Evolutionary conservation across 2,329 filamentous ascomycete genomes (phyloP).

Genomic region (Ophiocordyceps polyrhachis-furcata): DNA sequence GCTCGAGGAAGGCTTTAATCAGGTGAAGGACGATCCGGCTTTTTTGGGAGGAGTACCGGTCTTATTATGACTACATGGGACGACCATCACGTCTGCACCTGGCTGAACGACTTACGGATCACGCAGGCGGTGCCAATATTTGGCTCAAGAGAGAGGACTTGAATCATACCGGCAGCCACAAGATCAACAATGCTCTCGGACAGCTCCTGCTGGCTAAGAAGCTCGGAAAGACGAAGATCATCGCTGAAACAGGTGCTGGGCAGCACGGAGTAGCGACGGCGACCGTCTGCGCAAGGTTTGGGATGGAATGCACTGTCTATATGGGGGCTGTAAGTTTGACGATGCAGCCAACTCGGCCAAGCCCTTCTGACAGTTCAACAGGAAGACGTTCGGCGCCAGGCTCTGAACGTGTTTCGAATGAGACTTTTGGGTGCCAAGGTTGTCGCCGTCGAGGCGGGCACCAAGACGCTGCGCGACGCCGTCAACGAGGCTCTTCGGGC

Average conservation of each 20-base stretch:
- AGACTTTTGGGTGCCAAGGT: slow-evolving; percentile 87
- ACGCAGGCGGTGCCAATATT: slow-evolving; percentile 84
- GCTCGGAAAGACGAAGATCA: slow-evolving; percentile 90
- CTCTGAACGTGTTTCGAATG: slow-evolving; percentile 96
- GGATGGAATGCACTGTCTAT: slow-evolving; percentile 93
- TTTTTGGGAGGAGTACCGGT: slow-evolving; percentile 98
- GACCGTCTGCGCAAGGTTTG: slow-evolving; percentile 94
- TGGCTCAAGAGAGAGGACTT: slow-evolving; percentile 96
- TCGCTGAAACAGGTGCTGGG: slow-evolving; percentile 91
- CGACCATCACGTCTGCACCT: slow-evolving; percentile 81
- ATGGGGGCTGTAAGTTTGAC: slow-evolving; percentile 57
- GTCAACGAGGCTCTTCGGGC: slow-evolving; percentile 91
- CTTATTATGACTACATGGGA: slow-evolving; percentile 95
- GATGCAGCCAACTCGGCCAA: not conserved
- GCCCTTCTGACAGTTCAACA: slow-evolving; percentile 6
- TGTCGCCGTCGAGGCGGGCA: slow-evolving; percentile 80
- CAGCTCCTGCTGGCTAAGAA: slow-evolving; percentile 74
- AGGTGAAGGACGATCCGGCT: slow-evolving; percentile 65
- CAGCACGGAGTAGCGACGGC: slow-evolving; percentile 97
- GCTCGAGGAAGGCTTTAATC: slow-evolving; percentile 78
- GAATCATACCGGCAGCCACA: slow-evolving; percentile 95
- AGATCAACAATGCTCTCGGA: slow-evolving; percentile 97
- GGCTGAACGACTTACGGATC: slow-evolving; percentile 70
- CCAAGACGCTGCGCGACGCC: slow-evolving; percentile 63
- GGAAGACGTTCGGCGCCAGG: slow-evolving; percentile 90